Conservation (phyloP, 2,329 filamentous ascomycete genomes). For the Arachnomyces sp. region DNA sequence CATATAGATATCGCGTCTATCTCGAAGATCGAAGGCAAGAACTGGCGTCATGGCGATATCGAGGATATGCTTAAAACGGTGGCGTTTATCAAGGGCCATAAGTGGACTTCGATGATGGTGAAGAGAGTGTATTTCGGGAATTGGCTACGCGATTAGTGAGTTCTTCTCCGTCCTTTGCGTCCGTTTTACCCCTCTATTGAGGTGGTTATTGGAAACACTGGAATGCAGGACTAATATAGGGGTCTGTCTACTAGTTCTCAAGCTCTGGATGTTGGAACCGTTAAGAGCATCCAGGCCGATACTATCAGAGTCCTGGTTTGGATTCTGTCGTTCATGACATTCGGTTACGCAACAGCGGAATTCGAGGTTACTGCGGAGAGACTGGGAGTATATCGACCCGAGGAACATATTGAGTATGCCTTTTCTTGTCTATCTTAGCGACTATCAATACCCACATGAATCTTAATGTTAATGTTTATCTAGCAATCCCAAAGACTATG, state of each 20-base stretch:
- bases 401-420: constrained; percentile 47
- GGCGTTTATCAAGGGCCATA: constrained; percentile 70
- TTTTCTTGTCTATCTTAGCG: background rate
- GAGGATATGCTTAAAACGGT: constrained; percentile 74
- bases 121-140: constrained; percentile 79
- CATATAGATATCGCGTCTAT: constrained; percentile 41
- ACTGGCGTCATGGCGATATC: constrained; percentile 58
- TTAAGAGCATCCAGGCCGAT: constrained; percentile 70
- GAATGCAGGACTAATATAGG: background rate
- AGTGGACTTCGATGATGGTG: constrained; percentile 74
- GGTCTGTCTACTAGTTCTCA: constrained; percentile 48
- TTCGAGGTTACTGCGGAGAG: constrained; percentile 78
- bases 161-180: constrained; percentile 5
- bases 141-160: constrained; percentile 70
- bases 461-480: background rate
- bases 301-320: constrained; percentile 74
- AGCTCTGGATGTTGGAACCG: constrained; percentile 69
- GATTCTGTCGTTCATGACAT: constrained; percentile 73
- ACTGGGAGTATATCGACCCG: constrained; percentile 71
- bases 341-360: constrained; percentile 78
- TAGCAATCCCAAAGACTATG: constrained; percentile 73
- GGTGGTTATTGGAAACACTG: background rate
- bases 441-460: no score
- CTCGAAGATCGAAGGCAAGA: constrained; percentile 43
- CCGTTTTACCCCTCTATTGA: constrained; percentile 4